phyloP scores from a whole-genome alignment of 1,284 basidiomycete species.

The Microbotryum scabiosae region DNA sequence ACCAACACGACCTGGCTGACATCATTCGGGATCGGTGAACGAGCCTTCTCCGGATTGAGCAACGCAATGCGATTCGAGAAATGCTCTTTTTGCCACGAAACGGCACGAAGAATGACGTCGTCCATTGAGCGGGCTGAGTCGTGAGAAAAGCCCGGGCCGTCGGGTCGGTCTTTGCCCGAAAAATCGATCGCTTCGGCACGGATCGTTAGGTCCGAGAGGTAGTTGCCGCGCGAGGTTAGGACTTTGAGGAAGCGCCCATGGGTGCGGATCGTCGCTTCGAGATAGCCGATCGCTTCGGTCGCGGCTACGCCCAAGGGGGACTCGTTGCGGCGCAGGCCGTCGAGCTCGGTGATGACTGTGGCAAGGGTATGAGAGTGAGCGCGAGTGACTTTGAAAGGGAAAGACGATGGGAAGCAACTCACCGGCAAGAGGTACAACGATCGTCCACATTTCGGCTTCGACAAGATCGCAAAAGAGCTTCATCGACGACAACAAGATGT shows the following conservation, averaged over 20 bases:
- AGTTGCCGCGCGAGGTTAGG: conserved; percentile 90
- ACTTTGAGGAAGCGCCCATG: conserved; percentile 76
- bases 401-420: background rate
- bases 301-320: conserved; percentile 46
- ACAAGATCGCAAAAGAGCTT: conserved; percentile 63
- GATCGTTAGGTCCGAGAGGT: conserved; percentile 71
- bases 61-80: conserved; percentile 75
- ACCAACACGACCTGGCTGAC: conserved; percentile 75
- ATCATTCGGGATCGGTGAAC: conserved; percentile 18
- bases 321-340: conserved; percentile 66
- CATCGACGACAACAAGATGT: conserved; percentile 76
- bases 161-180: conserved; percentile 13
- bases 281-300: conserved; percentile 59
- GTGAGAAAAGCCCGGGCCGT: conserved; percentile 43
- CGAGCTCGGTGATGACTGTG: conserved; percentile 83
- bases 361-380: background rate
- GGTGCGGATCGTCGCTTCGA: conserved; percentile 63
- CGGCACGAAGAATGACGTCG: conserved; percentile 84
- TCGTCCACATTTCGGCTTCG: conserved; percentile 73
- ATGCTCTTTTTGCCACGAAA: conserved; percentile 84
- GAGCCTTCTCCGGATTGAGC: conserved; percentile 44
- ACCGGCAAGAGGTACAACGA: conserved; percentile 75
- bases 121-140: conserved; percentile 70
- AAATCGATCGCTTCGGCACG: conserved; percentile 81
- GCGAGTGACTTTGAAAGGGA: no score